Conservation (phyloP, 257 asterid species). For the Solanum microdontum region DNA sequence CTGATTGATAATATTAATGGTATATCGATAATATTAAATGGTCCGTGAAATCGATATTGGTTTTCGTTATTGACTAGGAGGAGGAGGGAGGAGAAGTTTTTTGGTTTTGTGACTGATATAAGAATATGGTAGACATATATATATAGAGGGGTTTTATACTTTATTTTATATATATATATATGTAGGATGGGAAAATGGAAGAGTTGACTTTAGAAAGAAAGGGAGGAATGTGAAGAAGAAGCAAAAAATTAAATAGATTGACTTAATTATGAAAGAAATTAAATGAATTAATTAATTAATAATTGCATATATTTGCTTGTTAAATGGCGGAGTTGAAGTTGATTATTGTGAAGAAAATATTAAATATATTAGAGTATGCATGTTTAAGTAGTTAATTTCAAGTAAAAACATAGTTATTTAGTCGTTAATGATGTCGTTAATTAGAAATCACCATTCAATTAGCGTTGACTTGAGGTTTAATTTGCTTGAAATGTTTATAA, state of each 20-base stretch:
- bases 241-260: neutral
- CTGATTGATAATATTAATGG: neutral
- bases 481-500: neutral
- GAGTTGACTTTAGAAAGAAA: neutral
- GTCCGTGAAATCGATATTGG: neutral
- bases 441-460: neutral
- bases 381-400: neutral
- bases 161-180: neutral
- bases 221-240: neutral
- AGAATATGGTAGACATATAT: neutral
- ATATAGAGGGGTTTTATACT: neutral
- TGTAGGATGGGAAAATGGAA: neutral
- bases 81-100: neutral
- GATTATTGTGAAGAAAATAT: neutral
- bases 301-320: neutral
- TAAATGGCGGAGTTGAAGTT: neutral
- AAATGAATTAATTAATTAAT: neutral
- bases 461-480: neutral
- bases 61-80: neutral
- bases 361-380: neutral
- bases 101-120: neutral
- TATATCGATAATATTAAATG: neutral
- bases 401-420: neutral
- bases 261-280: neutral
- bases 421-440: neutral